Percentiles rank a stretch among this genome's conserved stretches.
phyloP scores from a whole-genome alignment of 2,329 filamentous ascomycete genomes.

The Lizonia empirigonia region DNA sequence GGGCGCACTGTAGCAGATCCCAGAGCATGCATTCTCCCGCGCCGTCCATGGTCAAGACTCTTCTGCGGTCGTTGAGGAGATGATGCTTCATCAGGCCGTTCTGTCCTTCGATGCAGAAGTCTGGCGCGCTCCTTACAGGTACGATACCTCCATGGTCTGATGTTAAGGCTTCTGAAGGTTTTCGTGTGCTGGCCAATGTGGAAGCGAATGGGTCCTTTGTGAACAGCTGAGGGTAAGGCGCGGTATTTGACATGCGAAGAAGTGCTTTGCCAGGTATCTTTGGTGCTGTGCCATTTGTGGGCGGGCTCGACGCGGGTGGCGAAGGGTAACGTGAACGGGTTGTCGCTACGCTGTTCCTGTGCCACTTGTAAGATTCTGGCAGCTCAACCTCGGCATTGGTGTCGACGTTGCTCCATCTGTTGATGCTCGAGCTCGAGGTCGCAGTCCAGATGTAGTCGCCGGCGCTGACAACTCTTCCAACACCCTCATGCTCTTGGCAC shows the following conservation, averaged over 20 bases:
- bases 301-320: slow-evolving; percentile 41
- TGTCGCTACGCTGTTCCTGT: slow-evolving; percentile 61
- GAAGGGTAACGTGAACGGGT: slow-evolving; percentile 50
- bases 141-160: slow-evolving; percentile 38
- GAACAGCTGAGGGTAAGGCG: slow-evolving; percentile 69
- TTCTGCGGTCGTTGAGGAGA: slow-evolving; percentile 85
- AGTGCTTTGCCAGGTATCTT: slow-evolving; percentile 79
- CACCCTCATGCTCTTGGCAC: slow-evolving; percentile 86
- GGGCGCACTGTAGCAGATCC: slow-evolving; percentile 91
- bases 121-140: slow-evolving; percentile 53
- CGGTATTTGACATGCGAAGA: slow-evolving; percentile 82
- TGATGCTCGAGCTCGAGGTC: slow-evolving; percentile 88
- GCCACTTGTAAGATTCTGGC: slow-evolving; percentile 54
- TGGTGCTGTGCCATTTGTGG: slow-evolving; percentile 47
- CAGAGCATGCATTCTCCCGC: slow-evolving; percentile 93
- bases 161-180: slow-evolving; percentile 62
- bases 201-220: slow-evolving; percentile 62
- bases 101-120: slow-evolving; percentile 79
- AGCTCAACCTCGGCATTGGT: slow-evolving; percentile 71
- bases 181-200: slow-evolving; percentile 59
- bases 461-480: slow-evolving; percentile 67
- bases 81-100: slow-evolving; percentile 94
- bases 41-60: slow-evolving; percentile 90
- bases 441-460: slow-evolving; percentile 87
- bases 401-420: slow-evolving; percentile 87